Percentiles rank a stretch among this genome's conserved stretches.
phyloP scores from a whole-genome alignment of 2,329 filamentous ascomycete species.

The Exophiala mesophila region DNA sequence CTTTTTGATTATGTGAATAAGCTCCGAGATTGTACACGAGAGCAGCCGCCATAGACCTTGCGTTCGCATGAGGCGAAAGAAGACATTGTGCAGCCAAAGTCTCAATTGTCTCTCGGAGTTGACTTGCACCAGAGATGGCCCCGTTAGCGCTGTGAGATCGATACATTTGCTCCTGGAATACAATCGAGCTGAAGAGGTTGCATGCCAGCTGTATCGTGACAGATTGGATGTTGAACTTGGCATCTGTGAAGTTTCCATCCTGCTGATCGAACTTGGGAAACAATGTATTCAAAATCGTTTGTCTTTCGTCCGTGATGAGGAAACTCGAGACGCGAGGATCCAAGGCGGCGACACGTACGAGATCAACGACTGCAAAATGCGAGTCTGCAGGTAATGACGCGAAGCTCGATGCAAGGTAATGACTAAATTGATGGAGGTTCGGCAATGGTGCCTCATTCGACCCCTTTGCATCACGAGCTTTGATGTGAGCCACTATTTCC shows the following conservation, averaged over 20 bases:
- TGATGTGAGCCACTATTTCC: constrained; percentile 66
- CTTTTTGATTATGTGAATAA: constrained; percentile 62
- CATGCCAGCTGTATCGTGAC: constrained; percentile 78
- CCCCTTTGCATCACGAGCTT: constrained; percentile 42
- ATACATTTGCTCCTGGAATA: constrained; percentile 64
- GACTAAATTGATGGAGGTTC: constrained; percentile 60
- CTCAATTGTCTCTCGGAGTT: constrained; percentile 50
- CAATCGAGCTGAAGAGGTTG: constrained; percentile 73
- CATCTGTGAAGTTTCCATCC: constrained; percentile 47
- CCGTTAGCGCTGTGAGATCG: neutral
- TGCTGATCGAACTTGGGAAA: constrained; percentile 30
- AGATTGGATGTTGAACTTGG: constrained; percentile 76
- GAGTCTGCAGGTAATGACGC: constrained; percentile 55
- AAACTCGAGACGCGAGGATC: constrained; percentile 76
- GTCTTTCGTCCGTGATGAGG: constrained; percentile 69
- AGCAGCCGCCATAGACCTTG: constrained; percentile 75
- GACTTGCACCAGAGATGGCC: constrained; percentile 32
- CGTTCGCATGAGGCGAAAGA: constrained; percentile 68
- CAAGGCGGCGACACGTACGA: constrained; percentile 70
- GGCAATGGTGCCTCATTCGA: constrained; percentile 66
- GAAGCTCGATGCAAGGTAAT: constrained; percentile 55
- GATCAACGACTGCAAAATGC: constrained; percentile 78
- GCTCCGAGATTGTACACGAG: constrained; percentile 77
- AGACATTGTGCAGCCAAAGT: constrained; percentile 71
- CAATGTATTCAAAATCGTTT: constrained; percentile 59